Conservation (phyloP, 768 basidiomycete genomes). For the Lactifluus subvellereus region DNA sequence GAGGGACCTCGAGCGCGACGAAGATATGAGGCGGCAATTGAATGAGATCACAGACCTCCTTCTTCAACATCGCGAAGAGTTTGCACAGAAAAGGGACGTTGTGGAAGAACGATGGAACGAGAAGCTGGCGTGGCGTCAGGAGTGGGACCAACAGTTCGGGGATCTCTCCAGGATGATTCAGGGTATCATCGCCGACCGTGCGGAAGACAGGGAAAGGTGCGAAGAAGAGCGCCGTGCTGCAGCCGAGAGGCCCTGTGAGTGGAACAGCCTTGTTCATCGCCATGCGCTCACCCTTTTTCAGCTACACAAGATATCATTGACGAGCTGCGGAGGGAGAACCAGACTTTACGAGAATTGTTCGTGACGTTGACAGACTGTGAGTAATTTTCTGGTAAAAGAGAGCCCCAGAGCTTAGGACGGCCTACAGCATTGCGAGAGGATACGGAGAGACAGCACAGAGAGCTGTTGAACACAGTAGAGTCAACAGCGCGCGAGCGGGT, state of each 20-base stretch:
- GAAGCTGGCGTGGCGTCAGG: constrained; percentile 51
- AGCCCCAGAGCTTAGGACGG: background rate
- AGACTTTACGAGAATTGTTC: constrained; percentile 53
- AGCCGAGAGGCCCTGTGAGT: constrained; percentile 52
- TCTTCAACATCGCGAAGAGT: constrained; percentile 57
- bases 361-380: constrained; percentile 50
- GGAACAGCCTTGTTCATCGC: background rate
- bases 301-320: constrained; percentile 57
- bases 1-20: constrained; percentile 55
- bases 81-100: constrained; percentile 51
- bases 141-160: constrained; percentile 52
- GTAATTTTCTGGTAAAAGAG: constrained; percentile 24
- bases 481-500: constrained; percentile 71
- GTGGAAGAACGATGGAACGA: constrained; percentile 60
- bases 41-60: constrained; percentile 68
- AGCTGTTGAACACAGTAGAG: constrained; percentile 60
- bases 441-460: constrained; percentile 55
- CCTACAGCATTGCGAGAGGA: constrained; percentile 62
- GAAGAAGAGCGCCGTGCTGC: constrained; percentile 50
- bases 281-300: constrained; percentile 29
- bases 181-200: constrained; percentile 51
- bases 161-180: constrained; percentile 58
- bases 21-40: constrained; percentile 54
- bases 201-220: constrained; percentile 43
- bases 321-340: constrained; percentile 52